Conservation (phyloP, 2,329 filamentous ascomycete species). For the Fusarium sp. region DNA sequence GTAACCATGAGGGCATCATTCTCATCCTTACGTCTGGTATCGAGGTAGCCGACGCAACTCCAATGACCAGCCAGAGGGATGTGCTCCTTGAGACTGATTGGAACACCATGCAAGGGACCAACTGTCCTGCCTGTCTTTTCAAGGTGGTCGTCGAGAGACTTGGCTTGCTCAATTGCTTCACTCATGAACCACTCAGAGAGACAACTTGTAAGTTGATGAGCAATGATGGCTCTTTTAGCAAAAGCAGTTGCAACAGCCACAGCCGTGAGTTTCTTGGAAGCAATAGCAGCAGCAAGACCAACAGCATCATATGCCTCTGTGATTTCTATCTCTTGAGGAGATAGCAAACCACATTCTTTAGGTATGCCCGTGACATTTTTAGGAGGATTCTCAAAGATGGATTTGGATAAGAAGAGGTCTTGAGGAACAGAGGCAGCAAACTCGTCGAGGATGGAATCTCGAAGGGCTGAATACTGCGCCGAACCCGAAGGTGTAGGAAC, state of each 20-base stretch:
- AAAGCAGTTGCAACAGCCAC: conserved; percentile 61
- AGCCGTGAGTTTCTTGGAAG: conserved; percentile 49
- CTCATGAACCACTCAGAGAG: conserved; percentile 65
- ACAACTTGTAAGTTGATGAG: conserved; percentile 68
- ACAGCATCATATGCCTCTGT: conserved; percentile 60
- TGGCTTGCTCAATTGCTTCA: conserved; percentile 57
- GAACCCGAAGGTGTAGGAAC: background rate
- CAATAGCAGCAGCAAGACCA: conserved; percentile 55
- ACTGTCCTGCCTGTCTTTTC: conserved; percentile 46
- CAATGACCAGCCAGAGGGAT: conserved; percentile 66
- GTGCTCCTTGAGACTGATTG: conserved; percentile 58
- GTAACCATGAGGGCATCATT: conserved; percentile 68
- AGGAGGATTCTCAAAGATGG: conserved; percentile 21
- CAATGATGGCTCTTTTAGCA: conserved; percentile 62
- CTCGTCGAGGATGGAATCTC: background rate
- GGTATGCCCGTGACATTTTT: conserved; percentile 28
- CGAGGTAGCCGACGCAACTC: conserved; percentile 63
- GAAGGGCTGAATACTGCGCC: background rate
- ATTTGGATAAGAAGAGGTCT: background rate
- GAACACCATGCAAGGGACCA: conserved; percentile 41
- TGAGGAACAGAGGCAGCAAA: background rate
- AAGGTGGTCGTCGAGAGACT: conserved; percentile 56
- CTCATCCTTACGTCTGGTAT: conserved; percentile 61
- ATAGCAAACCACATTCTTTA: conserved; percentile 55
- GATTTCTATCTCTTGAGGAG: conserved; percentile 58